Conservation (phyloP, 345 rosid species). For the Excoecaria agallocha region DNA sequence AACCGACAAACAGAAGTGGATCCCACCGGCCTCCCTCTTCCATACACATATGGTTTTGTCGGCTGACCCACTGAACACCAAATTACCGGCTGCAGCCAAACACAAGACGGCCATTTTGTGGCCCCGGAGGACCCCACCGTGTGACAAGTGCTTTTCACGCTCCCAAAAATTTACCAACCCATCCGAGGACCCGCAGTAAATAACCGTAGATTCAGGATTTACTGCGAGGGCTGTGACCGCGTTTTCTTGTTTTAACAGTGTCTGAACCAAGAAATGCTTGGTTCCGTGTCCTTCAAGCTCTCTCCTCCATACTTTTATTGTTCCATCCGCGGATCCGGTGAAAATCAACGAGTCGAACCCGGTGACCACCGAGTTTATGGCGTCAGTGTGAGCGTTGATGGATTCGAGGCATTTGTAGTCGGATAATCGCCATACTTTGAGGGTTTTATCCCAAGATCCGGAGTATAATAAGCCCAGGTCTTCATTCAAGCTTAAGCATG, state of each 20-base stretch:
- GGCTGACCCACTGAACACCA: slow-evolving; percentile 82
- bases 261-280: slow-evolving; percentile 50
- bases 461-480: slow-evolving; percentile 49
- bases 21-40: slow-evolving; percentile 56
- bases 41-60: slow-evolving; percentile 81
- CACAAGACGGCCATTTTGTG: slow-evolving; percentile 68
- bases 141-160: slow-evolving; percentile 43
- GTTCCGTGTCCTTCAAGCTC: slow-evolving; percentile 41
- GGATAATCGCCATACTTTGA: slow-evolving; percentile 51
- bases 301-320: slow-evolving; percentile 46
- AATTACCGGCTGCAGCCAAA: slow-evolving; percentile 48
- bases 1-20: slow-evolving; percentile 57
- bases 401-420: slow-evolving; percentile 53
- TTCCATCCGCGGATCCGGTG: slow-evolving; percentile 59
- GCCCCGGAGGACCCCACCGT: slow-evolving; percentile 58
- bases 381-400: slow-evolving; percentile 52
- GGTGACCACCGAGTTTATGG: slow-evolving; percentile 40
- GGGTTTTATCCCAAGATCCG: slow-evolving; percentile 58
- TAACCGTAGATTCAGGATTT: slow-evolving; percentile 30
- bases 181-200: slow-evolving; percentile 71
- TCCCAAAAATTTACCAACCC: slow-evolving; percentile 73
- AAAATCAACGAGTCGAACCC: slow-evolving; percentile 36
- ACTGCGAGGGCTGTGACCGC: slow-evolving; percentile 80
- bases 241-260: slow-evolving; percentile 59
- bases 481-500: slow-evolving; percentile 42